Conservation (phyloP, 169 alveolate species). For the Eimeria zaria region DNA sequence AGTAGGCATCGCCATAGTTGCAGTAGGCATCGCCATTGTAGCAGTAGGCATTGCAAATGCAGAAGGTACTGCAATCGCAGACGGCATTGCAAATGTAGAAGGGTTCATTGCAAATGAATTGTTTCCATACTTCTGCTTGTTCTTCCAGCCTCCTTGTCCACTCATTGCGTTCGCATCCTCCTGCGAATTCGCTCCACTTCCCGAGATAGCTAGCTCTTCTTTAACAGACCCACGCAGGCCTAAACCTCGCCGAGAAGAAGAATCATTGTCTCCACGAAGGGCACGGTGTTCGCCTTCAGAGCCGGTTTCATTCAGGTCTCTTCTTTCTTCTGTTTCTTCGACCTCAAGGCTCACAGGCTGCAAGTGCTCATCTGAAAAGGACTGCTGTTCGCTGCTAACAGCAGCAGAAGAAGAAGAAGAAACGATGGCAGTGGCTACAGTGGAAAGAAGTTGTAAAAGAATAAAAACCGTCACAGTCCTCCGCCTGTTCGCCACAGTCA, state of each 20-base stretch:
- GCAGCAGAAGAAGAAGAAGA: background rate
- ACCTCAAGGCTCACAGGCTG: background rate
- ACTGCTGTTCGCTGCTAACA: background rate
- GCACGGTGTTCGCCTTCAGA: background rate
- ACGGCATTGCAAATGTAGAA: background rate
- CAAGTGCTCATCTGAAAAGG: background rate
- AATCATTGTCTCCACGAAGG: background rate
- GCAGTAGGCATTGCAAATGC: background rate
- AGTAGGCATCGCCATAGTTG: background rate
- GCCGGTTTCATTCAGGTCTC: background rate
- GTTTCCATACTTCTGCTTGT: background rate
- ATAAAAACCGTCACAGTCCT: background rate
- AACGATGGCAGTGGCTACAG: background rate
- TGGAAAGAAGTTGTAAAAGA: background rate
- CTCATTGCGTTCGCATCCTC: background rate
- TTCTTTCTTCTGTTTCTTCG: background rate
- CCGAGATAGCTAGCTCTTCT: background rate
- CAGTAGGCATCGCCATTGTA: background rate
- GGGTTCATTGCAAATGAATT: background rate
- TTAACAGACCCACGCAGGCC: background rate
- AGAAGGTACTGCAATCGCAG: background rate
- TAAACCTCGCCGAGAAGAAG: background rate
- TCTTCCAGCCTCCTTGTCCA: conserved; percentile 20
- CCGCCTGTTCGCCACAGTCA: no score
- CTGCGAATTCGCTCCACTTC: background rate